These are phyloP conservation scores for Digitaria exilis DNA, from an alignment of 202 grass and related monocot genomes.

Conservation along the genomic window DNA sequence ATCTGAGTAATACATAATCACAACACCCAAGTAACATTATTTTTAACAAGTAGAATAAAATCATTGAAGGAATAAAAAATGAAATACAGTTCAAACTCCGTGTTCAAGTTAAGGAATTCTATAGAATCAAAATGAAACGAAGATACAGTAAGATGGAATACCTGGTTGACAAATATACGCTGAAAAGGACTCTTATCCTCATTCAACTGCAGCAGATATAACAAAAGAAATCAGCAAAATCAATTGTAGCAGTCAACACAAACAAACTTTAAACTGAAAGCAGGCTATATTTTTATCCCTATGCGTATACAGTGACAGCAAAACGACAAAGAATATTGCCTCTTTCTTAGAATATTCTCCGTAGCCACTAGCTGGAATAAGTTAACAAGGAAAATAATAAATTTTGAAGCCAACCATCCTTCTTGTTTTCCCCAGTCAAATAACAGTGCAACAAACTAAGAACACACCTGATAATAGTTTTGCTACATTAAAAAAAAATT, in stretches of 20 bases:
- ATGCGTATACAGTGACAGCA: neutral
- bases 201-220: slow-evolving; percentile 81
- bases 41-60: slow-evolving; percentile 7
- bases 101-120: neutral
- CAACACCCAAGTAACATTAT: slow-evolving; percentile 12
- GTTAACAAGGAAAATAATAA: neutral
- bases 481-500: neutral
- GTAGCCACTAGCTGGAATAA: neutral
- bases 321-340: neutral
- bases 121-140: slow-evolving; percentile 31
- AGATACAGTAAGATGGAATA: slow-evolving; percentile 36
- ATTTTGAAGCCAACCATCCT: neutral
- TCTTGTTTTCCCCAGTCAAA: neutral
- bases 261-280: neutral
- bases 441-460: neutral
- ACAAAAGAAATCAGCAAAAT: slow-evolving; percentile 34
- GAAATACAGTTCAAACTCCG: neutral
- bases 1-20: neutral
- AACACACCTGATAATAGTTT: neutral
- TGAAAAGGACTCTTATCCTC: slow-evolving; percentile 98
- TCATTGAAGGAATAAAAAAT: neutral
- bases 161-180: slow-evolving; percentile 99
- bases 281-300: neutral
- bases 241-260: slow-evolving; percentile 2
- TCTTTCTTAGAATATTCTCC: neutral